phyloP scores from a whole-genome alignment of 1,284 basidiomycete genomes.

The Apiotrichum akiyoshidainum region DNA sequence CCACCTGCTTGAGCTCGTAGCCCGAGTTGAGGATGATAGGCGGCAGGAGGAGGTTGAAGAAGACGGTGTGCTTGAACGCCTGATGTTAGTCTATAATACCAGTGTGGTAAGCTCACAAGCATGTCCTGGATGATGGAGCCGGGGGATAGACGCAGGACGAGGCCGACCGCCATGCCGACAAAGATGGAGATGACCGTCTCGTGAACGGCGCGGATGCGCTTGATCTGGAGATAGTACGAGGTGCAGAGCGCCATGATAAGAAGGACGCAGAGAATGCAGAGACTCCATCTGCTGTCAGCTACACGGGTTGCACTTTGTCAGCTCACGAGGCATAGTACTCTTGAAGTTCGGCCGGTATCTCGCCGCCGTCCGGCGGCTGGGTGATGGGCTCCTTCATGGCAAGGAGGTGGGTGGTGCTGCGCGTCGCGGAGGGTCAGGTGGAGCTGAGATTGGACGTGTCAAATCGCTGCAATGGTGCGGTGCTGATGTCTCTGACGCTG shows the following conservation, averaged over 20 bases:
- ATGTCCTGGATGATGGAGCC: slow-evolving; percentile 94
- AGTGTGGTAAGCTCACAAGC: slow-evolving; percentile 76
- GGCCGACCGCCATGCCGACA: slow-evolving; percentile 90
- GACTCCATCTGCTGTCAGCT: slow-evolving; percentile 62
- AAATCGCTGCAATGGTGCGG: no score
- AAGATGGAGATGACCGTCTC: slow-evolving; percentile 96
- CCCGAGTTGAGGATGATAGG: slow-evolving; percentile 98
- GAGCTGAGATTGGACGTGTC: no score
- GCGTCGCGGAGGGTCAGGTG: no score
- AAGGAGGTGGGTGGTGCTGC: background rate
- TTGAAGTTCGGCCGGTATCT: no score
- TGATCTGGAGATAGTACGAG: slow-evolving; percentile 96
- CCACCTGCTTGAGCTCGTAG: slow-evolving; percentile 91
- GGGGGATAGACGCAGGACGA: slow-evolving; percentile 83
- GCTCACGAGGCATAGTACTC: slow-evolving; percentile 55
- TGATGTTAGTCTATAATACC: no score
- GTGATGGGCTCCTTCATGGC: slow-evolving; percentile 24
- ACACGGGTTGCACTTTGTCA: no score
- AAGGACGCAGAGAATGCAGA: slow-evolving; percentile 89
- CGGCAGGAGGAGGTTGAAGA: slow-evolving; percentile 95
- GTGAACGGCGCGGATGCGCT: slow-evolving; percentile 90
- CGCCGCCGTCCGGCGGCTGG: slow-evolving; percentile 22
- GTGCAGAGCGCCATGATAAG: slow-evolving; percentile 93
- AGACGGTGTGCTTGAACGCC: slow-evolving; percentile 95
- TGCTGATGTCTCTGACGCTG: no score